A percentile compares a stretch with the other conserved stretches of the same genome.
phyloP scores from a whole-genome alignment of 306 rosid genomes.

The Lagenaria siceraria region DNA sequence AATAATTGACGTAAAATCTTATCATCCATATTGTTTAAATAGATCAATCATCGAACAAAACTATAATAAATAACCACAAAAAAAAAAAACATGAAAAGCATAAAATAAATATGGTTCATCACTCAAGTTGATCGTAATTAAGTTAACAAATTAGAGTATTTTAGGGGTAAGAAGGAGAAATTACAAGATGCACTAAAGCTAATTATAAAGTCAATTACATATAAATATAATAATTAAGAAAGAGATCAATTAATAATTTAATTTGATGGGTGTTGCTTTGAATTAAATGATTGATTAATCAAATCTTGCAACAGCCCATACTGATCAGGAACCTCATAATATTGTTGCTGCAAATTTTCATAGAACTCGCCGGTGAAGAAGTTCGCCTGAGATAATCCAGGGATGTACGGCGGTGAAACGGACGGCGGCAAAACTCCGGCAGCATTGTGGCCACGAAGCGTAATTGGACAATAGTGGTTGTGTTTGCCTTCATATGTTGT shows the following conservation, averaged over 20 bases:
- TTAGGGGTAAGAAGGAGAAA: not conserved
- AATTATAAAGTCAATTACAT: not conserved
- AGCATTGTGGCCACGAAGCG: conserved; percentile 20
- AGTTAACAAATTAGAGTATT: not conserved
- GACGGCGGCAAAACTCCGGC: conserved; percentile 15
- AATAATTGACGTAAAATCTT: no score
- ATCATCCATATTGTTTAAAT: no score
- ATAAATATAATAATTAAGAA: not conserved
- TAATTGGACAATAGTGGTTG: conserved; percentile 40
- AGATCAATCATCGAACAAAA: no score
- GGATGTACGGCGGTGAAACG: not conserved
- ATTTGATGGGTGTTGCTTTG: conserved; percentile 10
- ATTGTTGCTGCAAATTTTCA: not conserved
- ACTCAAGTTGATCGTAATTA: no score
- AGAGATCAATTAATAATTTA: no score
- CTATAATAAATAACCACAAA: no score
- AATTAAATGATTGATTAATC: conserved; percentile 21
- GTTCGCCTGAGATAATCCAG: not conserved
- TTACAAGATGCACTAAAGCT: not conserved
- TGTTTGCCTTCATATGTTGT: conserved; percentile 57
- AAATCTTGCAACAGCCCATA: conserved; percentile 42
- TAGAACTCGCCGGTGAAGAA: not conserved
- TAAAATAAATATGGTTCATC: not conserved
- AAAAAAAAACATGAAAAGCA: not conserved
- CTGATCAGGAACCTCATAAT: conserved; percentile 4